A percentile compares a stretch with the other conserved stretches of the same genome.
Conservation (phyloP, 2,329 filamentous ascomycete species). For the Neonectria magnoliae region DNA sequence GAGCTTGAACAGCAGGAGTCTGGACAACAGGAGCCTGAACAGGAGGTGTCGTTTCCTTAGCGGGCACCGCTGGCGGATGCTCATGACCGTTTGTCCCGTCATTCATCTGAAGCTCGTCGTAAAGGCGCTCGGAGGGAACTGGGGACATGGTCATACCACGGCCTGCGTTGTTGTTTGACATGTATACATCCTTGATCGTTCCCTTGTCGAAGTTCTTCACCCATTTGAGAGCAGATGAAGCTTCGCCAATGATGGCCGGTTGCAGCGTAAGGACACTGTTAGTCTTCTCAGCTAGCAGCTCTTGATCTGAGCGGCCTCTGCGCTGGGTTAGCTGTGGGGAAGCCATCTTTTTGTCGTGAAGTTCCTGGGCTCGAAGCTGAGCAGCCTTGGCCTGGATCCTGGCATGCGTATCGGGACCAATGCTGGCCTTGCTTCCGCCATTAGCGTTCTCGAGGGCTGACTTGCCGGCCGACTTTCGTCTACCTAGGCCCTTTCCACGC, state of each 20-base stretch:
- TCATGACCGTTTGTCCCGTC: conserved; percentile 37
- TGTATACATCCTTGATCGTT: conserved; percentile 84
- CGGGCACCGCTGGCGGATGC: conserved; percentile 53
- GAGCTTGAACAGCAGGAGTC: not conserved
- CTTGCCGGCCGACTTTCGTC: conserved; percentile 77
- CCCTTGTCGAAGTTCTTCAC: conserved; percentile 94
- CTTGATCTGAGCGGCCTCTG: conserved; percentile 66
- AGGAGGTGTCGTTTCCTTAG: conserved; percentile 48
- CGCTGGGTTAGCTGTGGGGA: conserved; percentile 52
- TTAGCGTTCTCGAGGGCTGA: conserved; percentile 62
- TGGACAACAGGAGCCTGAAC: conserved; percentile 1
- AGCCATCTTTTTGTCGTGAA: conserved; percentile 63
- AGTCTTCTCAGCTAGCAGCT: conserved; percentile 75
- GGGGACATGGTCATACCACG: conserved; percentile 62
- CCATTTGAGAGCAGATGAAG: conserved; percentile 96
- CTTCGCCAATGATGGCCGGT: conserved; percentile 84
- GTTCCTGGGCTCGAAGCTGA: conserved; percentile 78
- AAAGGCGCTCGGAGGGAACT: conserved; percentile 48
- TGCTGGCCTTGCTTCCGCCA: conserved; percentile 79
- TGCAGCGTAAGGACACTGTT: conserved; percentile 91
- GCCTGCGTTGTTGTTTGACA: conserved; percentile 77
- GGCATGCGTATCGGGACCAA: conserved; percentile 91
- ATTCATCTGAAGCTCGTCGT: conserved; percentile 29
- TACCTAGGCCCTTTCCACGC: conserved; percentile 69
- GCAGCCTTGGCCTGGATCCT: conserved; percentile 92